Evolutionary conservation across 768 basidiomycete species (phyloP).

Genomic region (Lentinula detonsa): DNA sequence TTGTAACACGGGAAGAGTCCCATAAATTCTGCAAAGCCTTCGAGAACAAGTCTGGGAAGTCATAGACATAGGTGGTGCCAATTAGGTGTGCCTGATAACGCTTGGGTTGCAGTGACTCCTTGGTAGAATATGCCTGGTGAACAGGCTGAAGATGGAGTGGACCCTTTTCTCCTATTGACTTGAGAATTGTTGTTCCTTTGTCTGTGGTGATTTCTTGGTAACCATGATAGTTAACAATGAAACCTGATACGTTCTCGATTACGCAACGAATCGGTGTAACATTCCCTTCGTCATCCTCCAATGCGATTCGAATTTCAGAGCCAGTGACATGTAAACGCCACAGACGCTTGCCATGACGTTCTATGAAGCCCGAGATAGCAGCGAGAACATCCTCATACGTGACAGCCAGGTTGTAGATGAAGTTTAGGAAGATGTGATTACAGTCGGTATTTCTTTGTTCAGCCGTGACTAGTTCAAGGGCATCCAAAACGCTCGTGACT

Average conservation of each 20-base stretch:
- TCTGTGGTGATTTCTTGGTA: constrained; percentile 98
- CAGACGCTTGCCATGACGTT: constrained; percentile 94
- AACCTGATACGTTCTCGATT: constrained; percentile 98
- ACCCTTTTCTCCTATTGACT: constrained; percentile 97
- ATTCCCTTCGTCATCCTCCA: constrained; percentile 94
- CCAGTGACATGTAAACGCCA: constrained; percentile 98
- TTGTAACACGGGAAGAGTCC: constrained; percentile 60
- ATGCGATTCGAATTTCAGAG: constrained; percentile 91
- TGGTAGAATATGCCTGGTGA: constrained; percentile 89
- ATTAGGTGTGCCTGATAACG: constrained; percentile 98
- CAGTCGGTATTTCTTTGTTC: constrained; percentile 90
- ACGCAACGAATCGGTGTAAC: constrained; percentile 94
- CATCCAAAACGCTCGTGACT: constrained; percentile 89
- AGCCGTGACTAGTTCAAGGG: constrained; percentile 88
- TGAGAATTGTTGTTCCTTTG: constrained; percentile 90
- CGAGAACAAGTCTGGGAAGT: constrained; percentile 98
- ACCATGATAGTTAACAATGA: constrained; percentile 96
- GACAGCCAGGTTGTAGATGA: constrained; percentile 93
- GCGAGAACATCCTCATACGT: constrained; percentile 95
- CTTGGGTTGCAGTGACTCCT: constrained; percentile 96
- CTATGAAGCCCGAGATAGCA: constrained; percentile 98
- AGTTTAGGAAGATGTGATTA: constrained; percentile 99
- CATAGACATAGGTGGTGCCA: constrained; percentile 98
- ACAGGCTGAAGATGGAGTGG: constrained; percentile 95
- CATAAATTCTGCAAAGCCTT: constrained; percentile 95